Evolutionary conservation across 73 alveolate genomes (phyloP).

Genomic region (Chromera velia): DNA sequence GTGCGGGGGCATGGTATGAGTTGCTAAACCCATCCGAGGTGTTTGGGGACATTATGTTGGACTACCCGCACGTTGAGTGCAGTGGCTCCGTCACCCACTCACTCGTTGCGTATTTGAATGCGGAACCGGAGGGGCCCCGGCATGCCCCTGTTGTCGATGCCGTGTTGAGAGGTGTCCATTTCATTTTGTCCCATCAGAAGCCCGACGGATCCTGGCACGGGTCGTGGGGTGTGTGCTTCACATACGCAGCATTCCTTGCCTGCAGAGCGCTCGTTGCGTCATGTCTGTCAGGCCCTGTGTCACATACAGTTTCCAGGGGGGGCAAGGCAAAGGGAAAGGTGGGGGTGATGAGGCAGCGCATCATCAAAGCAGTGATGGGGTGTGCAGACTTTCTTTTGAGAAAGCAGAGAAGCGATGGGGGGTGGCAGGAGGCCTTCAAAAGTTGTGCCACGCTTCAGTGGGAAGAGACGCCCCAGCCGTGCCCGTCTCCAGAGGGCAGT

Average conservation of each 20-base stretch:
- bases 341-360: slow-evolving; percentile 11
- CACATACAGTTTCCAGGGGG: too few species aligned
- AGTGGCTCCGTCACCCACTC: too few species aligned
- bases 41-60: slow-evolving; percentile 41
- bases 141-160: too few species aligned
- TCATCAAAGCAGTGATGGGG: slow-evolving; percentile 9
- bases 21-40: slow-evolving; percentile 37
- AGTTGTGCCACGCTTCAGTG: slow-evolving; percentile 32
- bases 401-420: slow-evolving; percentile 31
- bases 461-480: too few species aligned
- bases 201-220: slow-evolving; percentile 40
- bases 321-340: too few species aligned
- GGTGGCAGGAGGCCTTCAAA: slow-evolving; percentile 39
- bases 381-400: slow-evolving; percentile 22
- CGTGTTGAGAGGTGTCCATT: too few species aligned
- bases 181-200: too few species aligned
- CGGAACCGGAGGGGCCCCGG: too few species aligned
- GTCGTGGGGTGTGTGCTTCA: slow-evolving; percentile 44
- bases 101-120: too few species aligned
- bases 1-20: slow-evolving; percentile 40
- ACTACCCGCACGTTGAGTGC: slow-evolving; percentile 42
- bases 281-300: too few species aligned
- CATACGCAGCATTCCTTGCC: slow-evolving; percentile 35
- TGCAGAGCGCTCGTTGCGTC: slow-evolving; percentile 4
- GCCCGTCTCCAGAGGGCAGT: too few species aligned